phyloP scores from a whole-genome alignment of 169 alveolate genomes.

The Pseudocohnilembus persalinus region DNA sequence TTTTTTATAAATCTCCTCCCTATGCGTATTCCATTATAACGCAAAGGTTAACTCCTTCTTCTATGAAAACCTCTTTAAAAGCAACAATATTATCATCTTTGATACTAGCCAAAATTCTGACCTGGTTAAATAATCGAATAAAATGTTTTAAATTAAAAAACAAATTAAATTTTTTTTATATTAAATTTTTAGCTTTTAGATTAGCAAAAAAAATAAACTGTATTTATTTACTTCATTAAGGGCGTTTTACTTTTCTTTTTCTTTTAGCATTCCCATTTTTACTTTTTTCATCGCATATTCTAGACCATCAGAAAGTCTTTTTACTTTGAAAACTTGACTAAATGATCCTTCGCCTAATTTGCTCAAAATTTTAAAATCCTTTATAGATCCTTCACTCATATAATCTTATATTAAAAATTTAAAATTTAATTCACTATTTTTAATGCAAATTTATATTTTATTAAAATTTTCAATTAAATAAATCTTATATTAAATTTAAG shows the following conservation, averaged over 20 bases:
- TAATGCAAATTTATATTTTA: neutral
- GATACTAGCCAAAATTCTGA: conserved; percentile 51
- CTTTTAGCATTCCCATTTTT: conserved; percentile 47
- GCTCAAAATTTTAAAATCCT: conserved; percentile 35
- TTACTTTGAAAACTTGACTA: conserved; percentile 70
- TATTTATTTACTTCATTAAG: conserved; percentile 64
- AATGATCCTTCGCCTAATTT: conserved; percentile 85
- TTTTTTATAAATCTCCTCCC: conserved; percentile 73
- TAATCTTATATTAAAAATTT: too few relatives aligned
- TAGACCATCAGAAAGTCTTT: conserved; percentile 68
- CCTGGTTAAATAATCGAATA: conserved; percentile 14
- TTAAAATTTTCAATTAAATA: neutral
- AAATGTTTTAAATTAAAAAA: too few relatives aligned
- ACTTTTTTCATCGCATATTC: conserved; percentile 80
- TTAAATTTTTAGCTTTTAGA: too few relatives aligned
- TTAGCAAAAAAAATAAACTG: too few relatives aligned
- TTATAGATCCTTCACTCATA: conserved; percentile 9
- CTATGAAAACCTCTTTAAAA: conserved; percentile 70
- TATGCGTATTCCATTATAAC: conserved; percentile 79
- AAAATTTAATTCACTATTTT: neutral
- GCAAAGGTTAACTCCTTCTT: conserved; percentile 47
- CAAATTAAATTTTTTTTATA: too few relatives aligned
- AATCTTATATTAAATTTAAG: neutral
- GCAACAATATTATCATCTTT: conserved; percentile 59
- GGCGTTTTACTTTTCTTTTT: conserved; percentile 72